Conservation (phyloP, 2,329 filamentous ascomycete genomes). For the Salinomyces thailandicus region DNA sequence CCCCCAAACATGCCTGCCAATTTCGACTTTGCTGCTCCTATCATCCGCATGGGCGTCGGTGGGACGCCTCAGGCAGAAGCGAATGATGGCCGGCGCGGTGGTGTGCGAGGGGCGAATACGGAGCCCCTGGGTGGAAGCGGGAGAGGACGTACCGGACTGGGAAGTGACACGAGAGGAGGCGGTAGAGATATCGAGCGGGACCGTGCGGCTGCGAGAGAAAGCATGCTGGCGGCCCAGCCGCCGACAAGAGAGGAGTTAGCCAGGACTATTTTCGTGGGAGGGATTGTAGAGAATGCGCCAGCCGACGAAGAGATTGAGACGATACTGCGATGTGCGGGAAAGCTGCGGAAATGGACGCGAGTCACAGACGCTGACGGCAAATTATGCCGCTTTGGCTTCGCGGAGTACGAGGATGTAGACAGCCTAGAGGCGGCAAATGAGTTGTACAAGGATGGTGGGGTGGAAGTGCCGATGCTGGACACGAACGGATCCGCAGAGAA, state of each 20-base stretch:
- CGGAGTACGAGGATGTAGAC: slow-evolving; percentile 85
- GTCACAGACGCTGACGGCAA: slow-evolving; percentile 69
- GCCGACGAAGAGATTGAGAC: slow-evolving; percentile 70
- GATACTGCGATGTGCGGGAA: slow-evolving; percentile 64
- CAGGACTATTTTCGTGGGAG: slow-evolving; percentile 80
- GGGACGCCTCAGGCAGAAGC: slow-evolving; percentile 22
- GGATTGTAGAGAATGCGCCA: slow-evolving; percentile 67
- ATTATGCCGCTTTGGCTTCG: slow-evolving; percentile 83
- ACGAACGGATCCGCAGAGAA: slow-evolving; percentile 35
- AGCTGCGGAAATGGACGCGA: slow-evolving; percentile 72
- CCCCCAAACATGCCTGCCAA: slow-evolving; percentile 83
- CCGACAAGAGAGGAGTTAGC: slow-evolving; percentile 85
- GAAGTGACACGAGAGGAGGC: slow-evolving; percentile 29
- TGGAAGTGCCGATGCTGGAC: slow-evolving; percentile 63
- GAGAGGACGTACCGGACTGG: slow-evolving; percentile 42
- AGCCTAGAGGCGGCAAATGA: slow-evolving; percentile 77
- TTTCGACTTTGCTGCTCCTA: slow-evolving; percentile 95
- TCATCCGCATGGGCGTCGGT: slow-evolving; percentile 82
- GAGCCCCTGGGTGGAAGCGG: slow-evolving; percentile 25
- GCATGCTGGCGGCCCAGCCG: slow-evolving; percentile 48
- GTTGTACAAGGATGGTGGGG: slow-evolving; percentile 56
- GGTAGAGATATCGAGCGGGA: slow-evolving; percentile 47
- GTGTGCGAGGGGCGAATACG: slow-evolving; percentile 26
- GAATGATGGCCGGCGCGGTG: slow-evolving; percentile 3
- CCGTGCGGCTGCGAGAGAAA: slow-evolving; percentile 21